These are phyloP conservation scores for Biscogniauxia sp. DNA, from an alignment of 2,329 filamentous ascomycete genomes.

Conservation along the genomic window DNA sequence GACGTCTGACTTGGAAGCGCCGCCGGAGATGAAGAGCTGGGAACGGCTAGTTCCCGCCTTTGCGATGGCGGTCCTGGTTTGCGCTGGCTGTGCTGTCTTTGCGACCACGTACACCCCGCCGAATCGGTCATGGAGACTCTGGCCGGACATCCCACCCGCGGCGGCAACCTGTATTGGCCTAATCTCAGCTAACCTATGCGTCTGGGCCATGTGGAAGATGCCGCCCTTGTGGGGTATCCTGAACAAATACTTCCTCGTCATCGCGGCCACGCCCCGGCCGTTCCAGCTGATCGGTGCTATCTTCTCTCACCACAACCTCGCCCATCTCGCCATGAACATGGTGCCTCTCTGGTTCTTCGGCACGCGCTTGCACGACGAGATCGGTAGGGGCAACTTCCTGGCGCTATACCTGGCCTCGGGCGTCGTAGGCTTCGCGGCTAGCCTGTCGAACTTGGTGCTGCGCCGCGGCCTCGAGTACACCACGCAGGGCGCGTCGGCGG, in stretches of 20 bases:
- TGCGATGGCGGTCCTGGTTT: slow-evolving; percentile 44
- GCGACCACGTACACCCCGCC: slow-evolving; percentile 53
- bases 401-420: slow-evolving; percentile 64
- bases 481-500: slow-evolving; percentile 66
- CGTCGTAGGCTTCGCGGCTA: slow-evolving; percentile 56
- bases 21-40: slow-evolving; percentile 51
- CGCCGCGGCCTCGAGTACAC: slow-evolving; percentile 45
- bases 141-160: slow-evolving; percentile 59
- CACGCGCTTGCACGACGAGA: slow-evolving; percentile 64
- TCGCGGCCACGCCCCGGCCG: slow-evolving; percentile 63
- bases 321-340: slow-evolving; percentile 66
- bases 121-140: slow-evolving; percentile 47
- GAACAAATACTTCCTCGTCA: slow-evolving; percentile 66
- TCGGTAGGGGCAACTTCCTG: slow-evolving; percentile 67
- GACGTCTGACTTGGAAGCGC: slow-evolving; percentile 48
- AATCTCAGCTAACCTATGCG: slow-evolving; percentile 55
- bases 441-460: slow-evolving; percentile 50
- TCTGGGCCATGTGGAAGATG: slow-evolving; percentile 60
- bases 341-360: slow-evolving; percentile 64
- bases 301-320: slow-evolving; percentile 65
- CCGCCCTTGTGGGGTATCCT: slow-evolving; percentile 64
- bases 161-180: slow-evolving; percentile 63
- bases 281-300: slow-evolving; percentile 60
- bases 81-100: slow-evolving; percentile 43
- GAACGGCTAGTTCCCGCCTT: slow-evolving; percentile 55